Conservation (phyloP, 495 filamentous ascomycete genomes). For the Extremus antarcticus region DNA sequence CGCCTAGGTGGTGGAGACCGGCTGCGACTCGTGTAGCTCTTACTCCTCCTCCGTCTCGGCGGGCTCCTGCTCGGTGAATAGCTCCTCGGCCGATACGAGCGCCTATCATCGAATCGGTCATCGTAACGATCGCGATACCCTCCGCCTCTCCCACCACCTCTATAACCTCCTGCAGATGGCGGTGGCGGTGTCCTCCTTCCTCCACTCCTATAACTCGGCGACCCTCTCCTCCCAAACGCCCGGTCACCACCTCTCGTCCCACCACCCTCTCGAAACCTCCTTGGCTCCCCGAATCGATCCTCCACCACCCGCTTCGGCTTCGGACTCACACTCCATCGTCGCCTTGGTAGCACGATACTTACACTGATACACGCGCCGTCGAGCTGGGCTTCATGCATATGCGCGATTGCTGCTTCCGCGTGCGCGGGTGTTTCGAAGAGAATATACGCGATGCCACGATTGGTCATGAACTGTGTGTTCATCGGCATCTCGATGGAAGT, state of each 20-base stretch:
- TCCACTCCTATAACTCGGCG: constrained; percentile 22
- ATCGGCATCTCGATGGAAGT: constrained; percentile 78
- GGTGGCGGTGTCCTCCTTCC: constrained; percentile 30
- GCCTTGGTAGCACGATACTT: constrained; percentile 83
- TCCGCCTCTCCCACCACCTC: constrained; percentile 22
- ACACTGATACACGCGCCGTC: constrained; percentile 83
- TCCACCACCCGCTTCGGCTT: constrained; percentile 15
- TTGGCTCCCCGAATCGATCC: constrained; percentile 14
- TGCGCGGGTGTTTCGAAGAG: constrained; percentile 65
- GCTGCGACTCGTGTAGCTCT: constrained; percentile 6
- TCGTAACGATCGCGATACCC: constrained; percentile 27
- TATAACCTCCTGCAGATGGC: constrained; percentile 18
- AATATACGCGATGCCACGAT: constrained; percentile 91
- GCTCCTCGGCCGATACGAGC: constrained; percentile 18
- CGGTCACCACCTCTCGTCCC: background rate
- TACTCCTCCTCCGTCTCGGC: constrained; percentile 16
- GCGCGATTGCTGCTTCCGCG: constrained; percentile 80
- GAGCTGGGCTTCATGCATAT: constrained; percentile 96
- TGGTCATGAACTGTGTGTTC: constrained; percentile 76
- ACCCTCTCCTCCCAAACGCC: constrained; percentile 5
- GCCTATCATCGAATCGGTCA: constrained; percentile 21
- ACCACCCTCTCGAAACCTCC: constrained; percentile 1
- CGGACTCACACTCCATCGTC: constrained; percentile 36
- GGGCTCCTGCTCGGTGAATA: constrained; percentile 31
- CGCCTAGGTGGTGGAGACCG: constrained; percentile 37